Percentiles rank a stretch among this genome's conserved stretches.
Evolutionary conservation across 257 asterid genomes (phyloP).

Genomic region (Petunia axillaris): DNA sequence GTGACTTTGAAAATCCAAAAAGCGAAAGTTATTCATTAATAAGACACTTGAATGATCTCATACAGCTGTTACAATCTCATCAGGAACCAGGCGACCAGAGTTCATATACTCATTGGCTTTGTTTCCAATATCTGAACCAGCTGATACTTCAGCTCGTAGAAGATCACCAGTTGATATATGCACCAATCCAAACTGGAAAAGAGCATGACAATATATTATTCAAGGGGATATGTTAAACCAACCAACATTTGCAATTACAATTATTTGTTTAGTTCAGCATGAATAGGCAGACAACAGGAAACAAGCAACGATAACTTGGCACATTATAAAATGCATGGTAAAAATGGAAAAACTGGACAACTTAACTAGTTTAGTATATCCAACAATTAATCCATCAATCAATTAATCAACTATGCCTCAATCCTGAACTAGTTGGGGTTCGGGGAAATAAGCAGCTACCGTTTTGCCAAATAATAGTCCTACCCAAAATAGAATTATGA

Average conservation of each 20-base stretch:
- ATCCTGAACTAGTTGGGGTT: neutral
- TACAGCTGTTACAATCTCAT: constrained; percentile 89
- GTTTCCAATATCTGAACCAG: constrained; percentile 80
- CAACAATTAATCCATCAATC: neutral
- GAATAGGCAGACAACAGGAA: neutral
- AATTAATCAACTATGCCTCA: neutral
- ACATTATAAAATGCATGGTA: neutral
- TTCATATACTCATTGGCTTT: constrained; percentile 90
- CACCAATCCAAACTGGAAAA: constrained; percentile 84
- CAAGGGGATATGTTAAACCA: constrained; percentile 5
- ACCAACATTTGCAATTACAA: neutral
- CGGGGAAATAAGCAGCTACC: neutral
- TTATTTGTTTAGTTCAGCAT: neutral
- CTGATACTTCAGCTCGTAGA: constrained; percentile 89
- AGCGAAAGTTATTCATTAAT: constrained; percentile 23
- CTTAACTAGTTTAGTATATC: neutral
- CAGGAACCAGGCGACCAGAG: constrained; percentile 87
- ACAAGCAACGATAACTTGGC: neutral
- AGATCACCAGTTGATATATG: constrained; percentile 96
- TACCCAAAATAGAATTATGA: neutral
- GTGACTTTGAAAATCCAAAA: constrained; percentile 28
- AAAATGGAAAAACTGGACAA: neutral
- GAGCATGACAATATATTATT: neutral
- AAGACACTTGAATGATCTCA: constrained; percentile 30
- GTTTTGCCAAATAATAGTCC: neutral